phyloP scores from a whole-genome alignment of 2,329 filamentous ascomycete species.

The Rhynchosporium secalis region DNA sequence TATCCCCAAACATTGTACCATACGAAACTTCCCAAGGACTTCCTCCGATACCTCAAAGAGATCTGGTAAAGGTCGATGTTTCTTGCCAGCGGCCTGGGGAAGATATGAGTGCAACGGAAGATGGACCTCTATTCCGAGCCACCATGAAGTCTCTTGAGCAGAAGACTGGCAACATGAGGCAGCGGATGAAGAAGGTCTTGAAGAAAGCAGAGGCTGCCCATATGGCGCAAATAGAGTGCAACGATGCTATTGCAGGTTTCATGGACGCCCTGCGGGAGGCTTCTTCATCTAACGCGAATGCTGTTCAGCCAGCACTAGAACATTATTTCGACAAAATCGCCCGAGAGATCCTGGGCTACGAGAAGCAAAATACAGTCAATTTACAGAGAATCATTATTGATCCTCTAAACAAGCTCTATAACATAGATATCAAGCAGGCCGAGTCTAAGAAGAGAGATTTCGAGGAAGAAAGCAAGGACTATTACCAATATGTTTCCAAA shows the following conservation, averaged over 20 bases:
- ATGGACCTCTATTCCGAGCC: slow-evolving; percentile 92
- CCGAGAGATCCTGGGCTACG: slow-evolving; percentile 82
- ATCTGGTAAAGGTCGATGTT: slow-evolving; percentile 78
- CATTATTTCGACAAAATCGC: slow-evolving; percentile 99
- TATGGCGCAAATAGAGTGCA: slow-evolving; percentile 76
- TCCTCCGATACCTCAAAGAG: slow-evolving; percentile 24
- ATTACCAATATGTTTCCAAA: slow-evolving; percentile 90
- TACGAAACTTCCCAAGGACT: slow-evolving; percentile 40
- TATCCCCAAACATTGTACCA: slow-evolving; percentile 50
- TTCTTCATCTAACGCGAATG: slow-evolving; percentile 87
- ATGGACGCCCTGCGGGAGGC: slow-evolving; percentile 85
- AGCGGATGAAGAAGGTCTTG: slow-evolving; percentile 93
- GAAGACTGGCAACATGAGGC: slow-evolving; percentile 91
- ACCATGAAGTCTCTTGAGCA: slow-evolving; percentile 96
- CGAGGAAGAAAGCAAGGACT: slow-evolving; percentile 97
- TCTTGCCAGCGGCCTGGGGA: slow-evolving; percentile 81
- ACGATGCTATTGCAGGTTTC: slow-evolving; percentile 80
- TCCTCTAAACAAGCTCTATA: slow-evolving; percentile 87
- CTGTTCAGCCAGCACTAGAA: slow-evolving; percentile 93
- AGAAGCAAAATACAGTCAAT: slow-evolving; percentile 79
- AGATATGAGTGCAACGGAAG: slow-evolving; percentile 81
- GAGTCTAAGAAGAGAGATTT: slow-evolving; percentile 97
- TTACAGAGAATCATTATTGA: slow-evolving; percentile 94
- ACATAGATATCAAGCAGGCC: slow-evolving; percentile 94
- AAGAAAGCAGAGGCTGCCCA: slow-evolving; percentile 91